Conservation (phyloP, 2,329 filamentous ascomycete genomes). For the Lecanicillium sp. region DNA sequence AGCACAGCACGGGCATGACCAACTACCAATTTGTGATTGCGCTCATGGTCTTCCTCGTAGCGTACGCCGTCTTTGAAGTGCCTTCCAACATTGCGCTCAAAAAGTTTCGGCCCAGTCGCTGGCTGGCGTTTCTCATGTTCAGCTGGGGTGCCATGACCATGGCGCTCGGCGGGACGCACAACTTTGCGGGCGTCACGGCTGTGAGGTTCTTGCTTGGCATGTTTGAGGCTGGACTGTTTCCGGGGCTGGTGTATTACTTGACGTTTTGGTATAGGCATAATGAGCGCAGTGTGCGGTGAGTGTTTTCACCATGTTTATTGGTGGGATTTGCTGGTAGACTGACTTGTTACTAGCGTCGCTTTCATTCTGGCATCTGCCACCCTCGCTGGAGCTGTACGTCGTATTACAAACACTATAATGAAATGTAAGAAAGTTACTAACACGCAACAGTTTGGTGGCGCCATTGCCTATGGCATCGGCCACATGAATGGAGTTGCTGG, state of each 20-base stretch:
- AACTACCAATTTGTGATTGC: slow-evolving; percentile 50
- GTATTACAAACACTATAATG: not conserved
- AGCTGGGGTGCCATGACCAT: slow-evolving; percentile 62
- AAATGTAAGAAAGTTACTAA: not conserved
- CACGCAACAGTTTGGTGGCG: slow-evolving; percentile 47
- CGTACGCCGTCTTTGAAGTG: slow-evolving; percentile 53
- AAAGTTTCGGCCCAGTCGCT: slow-evolving; percentile 52
- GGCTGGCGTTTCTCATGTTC: slow-evolving; percentile 58
- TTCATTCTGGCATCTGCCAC: slow-evolving; percentile 63
- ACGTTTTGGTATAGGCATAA: slow-evolving; percentile 67
- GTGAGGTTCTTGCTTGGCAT: slow-evolving; percentile 61
- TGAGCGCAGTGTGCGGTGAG: slow-evolving; percentile 54
- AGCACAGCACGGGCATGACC: slow-evolving; percentile 53
- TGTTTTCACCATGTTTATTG: slow-evolving; percentile 2
- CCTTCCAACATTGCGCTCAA: slow-evolving; percentile 60
- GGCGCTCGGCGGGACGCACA: slow-evolving; percentile 54
- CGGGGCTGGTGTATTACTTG: slow-evolving; percentile 58
- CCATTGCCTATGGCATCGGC: slow-evolving; percentile 64
- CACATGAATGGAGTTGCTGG: slow-evolving; percentile 59
- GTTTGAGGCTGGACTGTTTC: slow-evolving; percentile 64
- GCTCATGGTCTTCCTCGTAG: slow-evolving; percentile 54
- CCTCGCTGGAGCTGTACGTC: slow-evolving; percentile 51
- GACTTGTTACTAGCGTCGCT: slow-evolving; percentile 41
- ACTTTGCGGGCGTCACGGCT: slow-evolving; percentile 53
- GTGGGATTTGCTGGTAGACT: not conserved